These are phyloP conservation scores for Bjerkandera adusta DNA, from an alignment of 1,284 basidiomycete genomes.

Conservation along the genomic window DNA sequence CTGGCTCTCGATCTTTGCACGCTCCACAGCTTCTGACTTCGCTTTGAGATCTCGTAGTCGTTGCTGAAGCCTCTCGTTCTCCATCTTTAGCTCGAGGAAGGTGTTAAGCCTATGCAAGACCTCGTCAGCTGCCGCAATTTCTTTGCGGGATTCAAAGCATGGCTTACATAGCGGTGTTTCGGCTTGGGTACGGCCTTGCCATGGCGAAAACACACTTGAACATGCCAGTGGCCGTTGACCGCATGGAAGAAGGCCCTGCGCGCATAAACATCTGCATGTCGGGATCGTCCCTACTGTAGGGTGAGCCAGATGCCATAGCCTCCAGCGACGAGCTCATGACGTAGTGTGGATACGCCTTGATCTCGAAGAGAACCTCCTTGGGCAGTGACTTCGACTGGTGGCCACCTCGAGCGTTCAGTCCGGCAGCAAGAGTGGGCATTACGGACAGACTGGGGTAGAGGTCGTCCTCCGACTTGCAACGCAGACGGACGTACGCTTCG, in stretches of 20 bases:
- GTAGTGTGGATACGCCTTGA: slow-evolving; percentile 65
- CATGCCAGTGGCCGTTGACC: slow-evolving; percentile 33
- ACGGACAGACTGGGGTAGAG: slow-evolving; percentile 21
- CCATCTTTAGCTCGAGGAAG: slow-evolving; percentile 74
- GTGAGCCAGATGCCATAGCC: slow-evolving; percentile 4
- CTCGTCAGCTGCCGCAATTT: background rate
- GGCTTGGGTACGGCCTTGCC: slow-evolving; percentile 76
- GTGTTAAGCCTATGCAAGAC: slow-evolving; percentile 63
- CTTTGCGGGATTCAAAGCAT: background rate
- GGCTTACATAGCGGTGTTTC: slow-evolving; percentile 66
- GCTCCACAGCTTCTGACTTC: slow-evolving; percentile 24
- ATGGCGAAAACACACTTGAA: slow-evolving; percentile 65
- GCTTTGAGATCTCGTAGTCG: slow-evolving; percentile 39
- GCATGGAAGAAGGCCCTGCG: background rate
- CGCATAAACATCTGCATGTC: too few species aligned
- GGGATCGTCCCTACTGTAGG: too few species aligned
- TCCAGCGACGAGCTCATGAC: slow-evolving; percentile 25
- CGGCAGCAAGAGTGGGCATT: slow-evolving; percentile 7
- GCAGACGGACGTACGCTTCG: slow-evolving; percentile 63
- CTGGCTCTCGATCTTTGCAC: background rate
- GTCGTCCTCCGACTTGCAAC: slow-evolving; percentile 37
- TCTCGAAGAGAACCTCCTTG: slow-evolving; percentile 67
- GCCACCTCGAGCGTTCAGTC: background rate
- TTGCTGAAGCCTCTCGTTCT: slow-evolving; percentile 68
- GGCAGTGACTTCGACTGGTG: slow-evolving; percentile 13